These are phyloP conservation scores for Echium plantagineum DNA, from an alignment of 257 asterid genomes.

Conservation along the genomic window DNA sequence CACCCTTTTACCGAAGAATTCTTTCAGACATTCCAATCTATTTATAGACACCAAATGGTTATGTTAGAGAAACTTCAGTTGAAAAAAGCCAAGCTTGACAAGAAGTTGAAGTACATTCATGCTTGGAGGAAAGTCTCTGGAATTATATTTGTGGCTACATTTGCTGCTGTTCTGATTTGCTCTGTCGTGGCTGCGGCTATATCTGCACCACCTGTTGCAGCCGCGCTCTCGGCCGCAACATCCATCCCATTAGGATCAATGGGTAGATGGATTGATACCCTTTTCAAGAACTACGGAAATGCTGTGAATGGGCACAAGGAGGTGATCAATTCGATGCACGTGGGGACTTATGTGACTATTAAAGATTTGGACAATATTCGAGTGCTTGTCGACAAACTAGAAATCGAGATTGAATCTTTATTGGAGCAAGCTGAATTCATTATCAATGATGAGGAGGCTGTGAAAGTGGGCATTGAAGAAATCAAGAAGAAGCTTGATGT, in stretches of 20 bases:
- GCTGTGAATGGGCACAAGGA: constrained; percentile 88
- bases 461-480: constrained; percentile 52
- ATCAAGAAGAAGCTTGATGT: constrained; percentile 58
- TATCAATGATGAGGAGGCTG: constrained; percentile 34
- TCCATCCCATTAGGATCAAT: constrained; percentile 82
- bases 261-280: constrained; percentile 97
- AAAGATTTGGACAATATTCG: constrained; percentile 75
- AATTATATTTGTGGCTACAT: constrained; percentile 67
- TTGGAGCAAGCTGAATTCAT: constrained; percentile 48
- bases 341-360: constrained; percentile 63
- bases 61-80: constrained; percentile 75
- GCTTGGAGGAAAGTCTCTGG: constrained; percentile 82
- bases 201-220: constrained; percentile 84
- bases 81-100: constrained; percentile 70
- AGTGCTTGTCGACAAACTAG: constrained; percentile 58
- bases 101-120: constrained; percentile 49
- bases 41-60: constrained; percentile 57
- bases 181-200: constrained; percentile 95
- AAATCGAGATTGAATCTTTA: constrained; percentile 49
- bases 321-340: constrained; percentile 50
- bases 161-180: constrained; percentile 77
- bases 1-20: constrained; percentile 86
- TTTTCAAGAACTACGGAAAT: constrained; percentile 61
- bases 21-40: constrained; percentile 58
- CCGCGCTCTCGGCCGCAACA: constrained; percentile 82